phyloP scores from a whole-genome alignment of 371 early-diverging fungal species.

The Mucor saturninus region DNA sequence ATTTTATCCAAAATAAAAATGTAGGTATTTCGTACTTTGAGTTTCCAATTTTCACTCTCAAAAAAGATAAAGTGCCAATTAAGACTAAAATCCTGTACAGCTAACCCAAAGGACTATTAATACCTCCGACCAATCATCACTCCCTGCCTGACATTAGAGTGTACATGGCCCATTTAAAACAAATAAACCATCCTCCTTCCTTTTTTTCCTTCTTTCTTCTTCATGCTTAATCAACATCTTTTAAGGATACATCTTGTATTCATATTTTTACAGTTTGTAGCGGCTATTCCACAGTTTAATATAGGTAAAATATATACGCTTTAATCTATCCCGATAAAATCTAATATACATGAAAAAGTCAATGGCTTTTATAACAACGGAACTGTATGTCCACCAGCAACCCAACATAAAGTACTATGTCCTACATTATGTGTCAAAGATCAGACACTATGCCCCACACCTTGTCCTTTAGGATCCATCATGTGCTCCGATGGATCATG shows the following conservation, averaged over 20 bases:
- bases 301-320: conserved; percentile 16
- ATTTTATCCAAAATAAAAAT: too few relatives aligned
- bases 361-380: conserved; percentile 36
- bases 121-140: neutral
- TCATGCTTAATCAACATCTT: conserved; percentile 2
- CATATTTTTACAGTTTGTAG: neutral
- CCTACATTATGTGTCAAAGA: conserved; percentile 33
- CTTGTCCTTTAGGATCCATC: conserved; percentile 20
- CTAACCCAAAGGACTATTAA: conserved; percentile 7
- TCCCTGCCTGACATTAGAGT: neutral
- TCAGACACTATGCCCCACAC: conserved; percentile 22
- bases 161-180: too few relatives aligned
- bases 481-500: conserved; percentile 39
- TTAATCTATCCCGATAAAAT: neutral
- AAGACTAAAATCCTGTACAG: too few relatives aligned
- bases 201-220: conserved; percentile 5
- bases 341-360: conserved; percentile 18
- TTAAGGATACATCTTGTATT: neutral
- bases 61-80: too few relatives aligned
- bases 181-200: neutral
- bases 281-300: conserved; percentile 35
- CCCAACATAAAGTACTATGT: conserved; percentile 27
- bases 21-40: too few relatives aligned
- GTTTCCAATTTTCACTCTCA: too few relatives aligned
- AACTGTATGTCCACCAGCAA: conserved; percentile 34